Percentiles rank a stretch among this genome's conserved stretches.
These are phyloP conservation scores for Plasmodium ovale DNA, from an alignment of 169 alveolate genomes.

Conservation along the genomic window DNA sequence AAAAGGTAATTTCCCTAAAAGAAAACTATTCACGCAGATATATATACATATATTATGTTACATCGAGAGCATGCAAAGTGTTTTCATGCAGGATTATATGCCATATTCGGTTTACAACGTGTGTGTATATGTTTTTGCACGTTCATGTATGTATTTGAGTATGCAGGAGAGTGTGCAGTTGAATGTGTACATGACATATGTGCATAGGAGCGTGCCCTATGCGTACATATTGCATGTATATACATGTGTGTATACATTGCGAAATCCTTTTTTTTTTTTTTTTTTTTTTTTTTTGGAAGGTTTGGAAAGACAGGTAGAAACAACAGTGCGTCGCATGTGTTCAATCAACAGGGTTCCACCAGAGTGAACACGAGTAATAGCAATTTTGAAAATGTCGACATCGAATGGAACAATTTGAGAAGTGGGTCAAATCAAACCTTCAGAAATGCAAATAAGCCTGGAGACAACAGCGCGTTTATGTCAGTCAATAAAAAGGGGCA, in stretches of 20 bases:
- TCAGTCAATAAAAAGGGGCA: slow-evolving; percentile 22
- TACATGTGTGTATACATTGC: neutral
- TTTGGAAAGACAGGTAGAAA: slow-evolving; percentile 7
- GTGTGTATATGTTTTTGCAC: no score
- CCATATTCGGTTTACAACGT: no score
- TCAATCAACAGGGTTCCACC: slow-evolving; percentile 10
- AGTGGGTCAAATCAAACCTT: slow-evolving; percentile 22
- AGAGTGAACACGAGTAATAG: neutral
- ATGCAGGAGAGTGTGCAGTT: neutral
- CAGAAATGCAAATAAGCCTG: slow-evolving; percentile 41
- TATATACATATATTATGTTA: no score
- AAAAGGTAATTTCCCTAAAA: slow-evolving; percentile 36
- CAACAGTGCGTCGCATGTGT: neutral
- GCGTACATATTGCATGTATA: neutral
- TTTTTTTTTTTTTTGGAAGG: neutral
- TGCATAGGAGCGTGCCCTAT: neutral
- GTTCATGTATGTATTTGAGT: neutral
- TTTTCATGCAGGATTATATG: no score
- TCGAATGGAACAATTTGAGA: slow-evolving; percentile 23
- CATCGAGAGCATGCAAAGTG: no score
- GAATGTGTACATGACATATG: neutral
- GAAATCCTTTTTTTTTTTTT: neutral
- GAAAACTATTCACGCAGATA: no score
- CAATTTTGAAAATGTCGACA: slow-evolving; percentile 9
- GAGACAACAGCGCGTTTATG: slow-evolving; percentile 13